Evolutionary conservation across 2,329 filamentous ascomycete genomes (phyloP).

Genomic region (Lasiodiplodia sp.): DNA sequence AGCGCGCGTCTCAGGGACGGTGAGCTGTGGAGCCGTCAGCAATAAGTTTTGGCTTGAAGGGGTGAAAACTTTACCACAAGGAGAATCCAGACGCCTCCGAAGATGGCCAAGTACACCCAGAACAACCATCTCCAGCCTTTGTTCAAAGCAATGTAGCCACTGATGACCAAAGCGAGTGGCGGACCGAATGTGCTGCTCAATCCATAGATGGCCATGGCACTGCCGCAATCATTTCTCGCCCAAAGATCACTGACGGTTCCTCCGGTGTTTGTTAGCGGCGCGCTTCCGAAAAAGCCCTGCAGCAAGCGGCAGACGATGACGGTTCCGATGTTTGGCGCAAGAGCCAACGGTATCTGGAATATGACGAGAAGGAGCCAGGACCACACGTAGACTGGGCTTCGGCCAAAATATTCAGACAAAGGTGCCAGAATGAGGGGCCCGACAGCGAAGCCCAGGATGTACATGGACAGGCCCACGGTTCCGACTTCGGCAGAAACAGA

Average conservation of each 20-base stretch:
- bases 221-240: slow-evolving; percentile 37
- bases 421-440: slow-evolving; percentile 41
- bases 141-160: slow-evolving; percentile 46
- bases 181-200: slow-evolving; percentile 45
- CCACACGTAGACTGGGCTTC: slow-evolving; percentile 36
- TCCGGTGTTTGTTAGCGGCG: slow-evolving; percentile 27
- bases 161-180: slow-evolving; percentile 43
- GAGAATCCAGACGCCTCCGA: slow-evolving; percentile 43
- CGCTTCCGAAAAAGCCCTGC: slow-evolving; percentile 26
- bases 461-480: slow-evolving; percentile 39
- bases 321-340: slow-evolving; percentile 39
- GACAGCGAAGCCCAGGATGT: slow-evolving; percentile 40
- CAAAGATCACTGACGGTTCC: slow-evolving; percentile 38
- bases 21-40: slow-evolving; percentile 31
- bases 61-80: slow-evolving; percentile 8
- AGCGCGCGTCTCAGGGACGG: slow-evolving; percentile 41
- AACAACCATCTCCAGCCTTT: slow-evolving; percentile 47
- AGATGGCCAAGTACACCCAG: slow-evolving; percentile 48
- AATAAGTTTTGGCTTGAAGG: slow-evolving; percentile 24
- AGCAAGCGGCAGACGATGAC: slow-evolving; percentile 31
- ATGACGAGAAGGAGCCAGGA: slow-evolving; percentile 39
- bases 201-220: slow-evolving; percentile 36
- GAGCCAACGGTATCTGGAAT: slow-evolving; percentile 38
- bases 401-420: slow-evolving; percentile 41
- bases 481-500: slow-evolving; percentile 23